These are phyloP conservation scores for Beta corolliflora DNA, from an alignment of 179 eudicot genomes.

Conservation along the genomic window DNA sequence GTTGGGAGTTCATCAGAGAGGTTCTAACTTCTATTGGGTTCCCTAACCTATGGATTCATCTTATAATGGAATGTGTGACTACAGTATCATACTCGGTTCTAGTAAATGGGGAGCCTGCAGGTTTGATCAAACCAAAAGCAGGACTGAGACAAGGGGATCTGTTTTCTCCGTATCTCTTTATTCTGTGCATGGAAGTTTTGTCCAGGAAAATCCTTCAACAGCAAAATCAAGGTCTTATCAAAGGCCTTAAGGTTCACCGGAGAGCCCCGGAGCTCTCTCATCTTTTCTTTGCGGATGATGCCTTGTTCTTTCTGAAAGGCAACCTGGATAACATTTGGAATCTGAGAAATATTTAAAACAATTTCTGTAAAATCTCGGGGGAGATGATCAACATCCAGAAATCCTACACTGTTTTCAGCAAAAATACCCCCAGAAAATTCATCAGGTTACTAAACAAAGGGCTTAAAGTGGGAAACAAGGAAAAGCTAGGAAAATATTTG, in stretches of 20 bases:
- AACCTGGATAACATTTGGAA: too few relatives aligned
- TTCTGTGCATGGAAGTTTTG: background rate
- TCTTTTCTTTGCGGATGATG: background rate
- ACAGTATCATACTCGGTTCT: background rate
- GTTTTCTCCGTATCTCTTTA: background rate
- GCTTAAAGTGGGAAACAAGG: too few relatives aligned
- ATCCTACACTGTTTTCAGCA: too few relatives aligned
- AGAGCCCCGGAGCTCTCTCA: background rate
- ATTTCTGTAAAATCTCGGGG: background rate
- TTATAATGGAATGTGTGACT: background rate
- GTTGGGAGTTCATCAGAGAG: too few relatives aligned
- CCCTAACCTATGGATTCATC: background rate
- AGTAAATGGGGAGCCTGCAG: background rate
- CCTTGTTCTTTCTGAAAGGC: background rate
- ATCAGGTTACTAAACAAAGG: too few relatives aligned
- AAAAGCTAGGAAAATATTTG: too few relatives aligned
- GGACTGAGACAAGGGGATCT: slow-evolving; percentile 9
- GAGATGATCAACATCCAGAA: background rate
- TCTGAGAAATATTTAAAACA: too few relatives aligned
- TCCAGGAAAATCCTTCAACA: background rate
- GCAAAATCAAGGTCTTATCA: background rate
- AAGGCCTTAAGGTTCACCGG: too few relatives aligned
- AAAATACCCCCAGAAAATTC: too few relatives aligned
- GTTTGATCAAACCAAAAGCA: background rate
- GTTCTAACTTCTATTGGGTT: background rate